Percentiles rank a stretch among this genome's conserved stretches.
Conservation (phyloP, 257 asterid genomes). For the Primulina eburnea region DNA sequence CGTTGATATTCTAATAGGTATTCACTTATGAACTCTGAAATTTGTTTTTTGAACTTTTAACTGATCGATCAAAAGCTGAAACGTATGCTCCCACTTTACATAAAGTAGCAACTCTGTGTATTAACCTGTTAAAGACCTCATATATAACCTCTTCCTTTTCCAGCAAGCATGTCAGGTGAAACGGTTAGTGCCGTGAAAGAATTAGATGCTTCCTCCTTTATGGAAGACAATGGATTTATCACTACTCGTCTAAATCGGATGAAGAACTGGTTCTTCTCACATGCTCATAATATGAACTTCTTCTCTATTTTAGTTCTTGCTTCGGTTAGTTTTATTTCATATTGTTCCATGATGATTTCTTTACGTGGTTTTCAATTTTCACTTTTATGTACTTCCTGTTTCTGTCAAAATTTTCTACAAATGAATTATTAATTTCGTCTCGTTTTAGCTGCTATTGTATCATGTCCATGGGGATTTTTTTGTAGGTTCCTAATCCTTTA, state of each 20-base stretch:
- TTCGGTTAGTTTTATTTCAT: conserved; percentile 49
- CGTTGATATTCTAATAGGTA: too few species aligned
- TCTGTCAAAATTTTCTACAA: too few species aligned
- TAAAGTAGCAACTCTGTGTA: too few species aligned
- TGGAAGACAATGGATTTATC: conserved; percentile 39
- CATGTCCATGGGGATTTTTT: conserved; percentile 8
- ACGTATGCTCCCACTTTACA: too few species aligned
- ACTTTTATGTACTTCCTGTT: too few species aligned
- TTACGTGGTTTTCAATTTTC: neutral
- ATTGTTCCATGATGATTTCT: conserved; percentile 7
- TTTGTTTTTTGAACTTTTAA: too few species aligned
- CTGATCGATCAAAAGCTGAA: too few species aligned
- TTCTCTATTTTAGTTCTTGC: conserved; percentile 70
- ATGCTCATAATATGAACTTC: conserved; percentile 69
- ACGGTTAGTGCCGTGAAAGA: conserved; percentile 57
- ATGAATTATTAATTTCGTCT: too few species aligned
- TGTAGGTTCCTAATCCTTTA: conserved; percentile 86
- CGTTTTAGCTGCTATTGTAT: too few species aligned
- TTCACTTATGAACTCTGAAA: too few species aligned
- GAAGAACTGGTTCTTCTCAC: conserved; percentile 62
- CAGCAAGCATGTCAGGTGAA: conserved; percentile 66
- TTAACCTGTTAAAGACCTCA: too few species aligned
- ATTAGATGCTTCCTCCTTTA: conserved; percentile 45
- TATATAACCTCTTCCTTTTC: too few species aligned
- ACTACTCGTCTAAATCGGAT: conserved; percentile 46